Percentiles rank a stretch among this genome's conserved stretches.
These are phyloP conservation scores for Yamadazyma phyllophila DNA, from an alignment of 805 yeast genomes.

Conservation along the genomic window DNA sequence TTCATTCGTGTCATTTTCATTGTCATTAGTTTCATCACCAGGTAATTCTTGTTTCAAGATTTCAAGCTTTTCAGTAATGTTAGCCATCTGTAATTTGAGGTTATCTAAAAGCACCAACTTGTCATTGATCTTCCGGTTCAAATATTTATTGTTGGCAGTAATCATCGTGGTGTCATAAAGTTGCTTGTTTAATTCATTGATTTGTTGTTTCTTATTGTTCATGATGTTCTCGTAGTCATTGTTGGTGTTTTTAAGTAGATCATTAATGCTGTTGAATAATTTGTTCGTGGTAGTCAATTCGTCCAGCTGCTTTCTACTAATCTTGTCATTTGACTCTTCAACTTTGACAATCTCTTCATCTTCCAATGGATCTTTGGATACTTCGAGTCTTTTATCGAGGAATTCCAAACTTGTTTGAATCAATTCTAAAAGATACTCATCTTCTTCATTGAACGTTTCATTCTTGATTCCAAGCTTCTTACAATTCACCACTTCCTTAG, in stretches of 20 bases:
- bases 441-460: conserved; percentile 15
- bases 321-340: not conserved
- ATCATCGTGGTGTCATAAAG: conserved; percentile 40
- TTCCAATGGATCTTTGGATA: conserved; percentile 12
- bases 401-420: conserved; percentile 34
- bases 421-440: conserved; percentile 33
- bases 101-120: conserved; percentile 45
- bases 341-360: conserved; percentile 12
- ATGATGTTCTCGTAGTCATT: conserved; percentile 37
- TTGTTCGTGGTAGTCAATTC: conserved; percentile 23
- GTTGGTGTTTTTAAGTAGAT: conserved; percentile 35
- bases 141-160: conserved; percentile 42
- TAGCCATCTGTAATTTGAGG: conserved; percentile 46
- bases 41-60: conserved; percentile 28
- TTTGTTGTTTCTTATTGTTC: conserved; percentile 34
- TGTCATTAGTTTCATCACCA: conserved; percentile 38
- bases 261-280: conserved; percentile 40
- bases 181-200: conserved; percentile 32
- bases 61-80: conserved; percentile 36
- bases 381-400: conserved; percentile 24
- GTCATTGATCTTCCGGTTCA: conserved; percentile 34
- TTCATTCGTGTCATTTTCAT: conserved; percentile 41
- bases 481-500: conserved; percentile 30
- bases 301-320: conserved; percentile 6
- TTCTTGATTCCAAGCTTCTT: conserved; percentile 14